Percentiles rank a stretch among this genome's conserved stretches.
Conservation (phyloP, 306 rosid species). For the Rubus idaeus region DNA sequence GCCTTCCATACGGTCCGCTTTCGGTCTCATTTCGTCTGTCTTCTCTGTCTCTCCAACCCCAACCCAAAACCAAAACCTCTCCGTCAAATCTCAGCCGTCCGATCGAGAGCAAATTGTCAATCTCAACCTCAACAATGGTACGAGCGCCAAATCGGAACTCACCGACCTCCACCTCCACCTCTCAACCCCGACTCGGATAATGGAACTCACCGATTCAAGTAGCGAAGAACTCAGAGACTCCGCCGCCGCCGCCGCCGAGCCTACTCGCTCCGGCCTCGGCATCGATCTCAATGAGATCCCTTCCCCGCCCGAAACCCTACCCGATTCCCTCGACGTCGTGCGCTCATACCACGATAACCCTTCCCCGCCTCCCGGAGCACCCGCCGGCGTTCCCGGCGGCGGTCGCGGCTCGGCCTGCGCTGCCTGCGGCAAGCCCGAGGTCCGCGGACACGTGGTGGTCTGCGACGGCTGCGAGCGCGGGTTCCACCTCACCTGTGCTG, state of each 20-base stretch:
- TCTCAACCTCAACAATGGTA: conserved; percentile 57
- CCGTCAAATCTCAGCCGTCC: conserved; percentile 54
- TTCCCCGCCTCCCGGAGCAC: conserved; percentile 69
- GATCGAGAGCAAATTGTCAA: conserved; percentile 38
- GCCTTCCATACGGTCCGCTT: conserved; percentile 33
- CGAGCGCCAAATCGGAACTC: conserved; percentile 40
- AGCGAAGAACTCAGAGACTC: conserved; percentile 48
- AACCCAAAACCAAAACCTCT: conserved; percentile 19
- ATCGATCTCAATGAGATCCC: conserved; percentile 99
- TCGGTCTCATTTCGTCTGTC: conserved; percentile 51
- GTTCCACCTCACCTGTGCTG: conserved; percentile 72
- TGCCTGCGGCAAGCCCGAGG: conserved; percentile 55
- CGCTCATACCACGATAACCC: conserved; percentile 81
- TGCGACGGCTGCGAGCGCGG: conserved; percentile 98
- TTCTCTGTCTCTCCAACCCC: conserved; percentile 18
- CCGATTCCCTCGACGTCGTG: conserved; percentile 73
- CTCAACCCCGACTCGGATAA: conserved; percentile 54
- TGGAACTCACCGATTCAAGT: conserved; percentile 80
- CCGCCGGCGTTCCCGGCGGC: conserved; percentile 51
- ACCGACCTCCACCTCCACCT: conserved; percentile 15
- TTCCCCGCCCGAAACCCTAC: conserved; percentile 79
- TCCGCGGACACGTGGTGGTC: conserved; percentile 53
- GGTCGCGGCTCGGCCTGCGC: conserved; percentile 41
- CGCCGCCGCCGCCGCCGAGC: conserved; percentile 33
- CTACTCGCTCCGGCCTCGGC: conserved; percentile 59